Evolutionary conservation across 2,329 filamentous ascomycete species (phyloP).

Genomic region (Didymella arachidicola): DNA sequence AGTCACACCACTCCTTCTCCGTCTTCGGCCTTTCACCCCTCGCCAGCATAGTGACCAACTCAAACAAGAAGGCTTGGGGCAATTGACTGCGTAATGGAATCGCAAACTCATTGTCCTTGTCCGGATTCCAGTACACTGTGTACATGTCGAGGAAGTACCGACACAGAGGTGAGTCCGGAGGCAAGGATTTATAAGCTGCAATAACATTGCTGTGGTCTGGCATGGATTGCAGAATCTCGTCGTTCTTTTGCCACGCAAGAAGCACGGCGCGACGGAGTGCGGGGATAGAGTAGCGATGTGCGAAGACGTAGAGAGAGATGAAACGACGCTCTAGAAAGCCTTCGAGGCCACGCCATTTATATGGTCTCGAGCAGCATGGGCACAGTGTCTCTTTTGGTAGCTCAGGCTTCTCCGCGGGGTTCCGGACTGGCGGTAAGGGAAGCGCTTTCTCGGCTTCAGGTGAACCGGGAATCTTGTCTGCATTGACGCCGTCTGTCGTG

Average conservation of each 20-base stretch:
- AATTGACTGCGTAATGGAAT: conserved; percentile 43
- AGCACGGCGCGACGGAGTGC: conserved; percentile 44
- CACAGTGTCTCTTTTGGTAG: conserved; percentile 47
- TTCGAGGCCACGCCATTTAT: conserved; percentile 50
- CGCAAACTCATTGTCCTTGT: conserved; percentile 43
- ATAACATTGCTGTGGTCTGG: conserved; percentile 50
- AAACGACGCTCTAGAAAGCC: conserved; percentile 49
- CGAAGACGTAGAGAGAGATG: conserved; percentile 47
- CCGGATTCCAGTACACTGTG: conserved; percentile 48
- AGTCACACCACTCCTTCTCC: conserved; percentile 49
- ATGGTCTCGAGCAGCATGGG: conserved; percentile 46
- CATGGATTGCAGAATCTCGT: conserved; percentile 48
- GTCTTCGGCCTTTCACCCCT: conserved; percentile 46
- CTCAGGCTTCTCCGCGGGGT: conserved; percentile 44
- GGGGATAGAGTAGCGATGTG: conserved; percentile 44
- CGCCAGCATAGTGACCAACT: conserved; percentile 44
- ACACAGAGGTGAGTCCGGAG: conserved; percentile 42
- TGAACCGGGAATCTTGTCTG: conserved; percentile 45
- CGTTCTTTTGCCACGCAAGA: conserved; percentile 47
- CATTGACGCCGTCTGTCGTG: conserved; percentile 27
- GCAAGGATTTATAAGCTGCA: conserved; percentile 43
- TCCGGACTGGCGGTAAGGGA: conserved; percentile 36
- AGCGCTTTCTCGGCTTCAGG: conserved; percentile 36
- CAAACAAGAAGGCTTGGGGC: conserved; percentile 46
- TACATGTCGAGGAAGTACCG: conserved; percentile 50